Conservation (phyloP, 108 stramenopile species). For the Cyclostephanos tholiformis region DNA sequence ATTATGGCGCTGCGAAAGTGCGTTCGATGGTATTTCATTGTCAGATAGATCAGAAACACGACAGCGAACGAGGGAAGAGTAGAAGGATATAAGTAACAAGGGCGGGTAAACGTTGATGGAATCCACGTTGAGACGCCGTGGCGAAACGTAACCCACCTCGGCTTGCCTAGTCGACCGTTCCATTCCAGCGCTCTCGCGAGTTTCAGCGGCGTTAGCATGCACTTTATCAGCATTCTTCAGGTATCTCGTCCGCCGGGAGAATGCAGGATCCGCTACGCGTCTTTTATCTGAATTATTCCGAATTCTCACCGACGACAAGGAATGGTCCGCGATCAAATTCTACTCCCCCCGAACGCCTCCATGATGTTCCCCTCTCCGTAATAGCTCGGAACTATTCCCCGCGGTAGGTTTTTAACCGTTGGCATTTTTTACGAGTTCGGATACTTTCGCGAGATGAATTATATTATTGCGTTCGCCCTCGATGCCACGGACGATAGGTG, state of each 20-base stretch:
- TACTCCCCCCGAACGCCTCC: no score
- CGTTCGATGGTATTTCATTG: no score
- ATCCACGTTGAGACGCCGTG: not conserved
- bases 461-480: no score
- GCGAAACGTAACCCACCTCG: constrained; percentile 17
- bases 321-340: no score
- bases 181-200: constrained; percentile 28
- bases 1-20: constrained; percentile 18
- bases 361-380: no score
- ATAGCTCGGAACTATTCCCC: no score
- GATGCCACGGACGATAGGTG: no score
- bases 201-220: constrained; percentile 26
- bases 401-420: no score
- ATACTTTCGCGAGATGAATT: no score
- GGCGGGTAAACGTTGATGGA: no score
- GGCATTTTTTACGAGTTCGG: no score
- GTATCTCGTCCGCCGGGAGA: not conserved
- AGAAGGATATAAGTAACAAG: not conserved
- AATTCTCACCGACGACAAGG: not conserved
- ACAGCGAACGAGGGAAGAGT: not conserved
- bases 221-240: constrained; percentile 25
- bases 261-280: not conserved
- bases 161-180: constrained; percentile 28
- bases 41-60: no score
- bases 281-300: not conserved